phyloP scores from a whole-genome alignment of 106 monocot genomes.

The Xerophyta viscosa region DNA sequence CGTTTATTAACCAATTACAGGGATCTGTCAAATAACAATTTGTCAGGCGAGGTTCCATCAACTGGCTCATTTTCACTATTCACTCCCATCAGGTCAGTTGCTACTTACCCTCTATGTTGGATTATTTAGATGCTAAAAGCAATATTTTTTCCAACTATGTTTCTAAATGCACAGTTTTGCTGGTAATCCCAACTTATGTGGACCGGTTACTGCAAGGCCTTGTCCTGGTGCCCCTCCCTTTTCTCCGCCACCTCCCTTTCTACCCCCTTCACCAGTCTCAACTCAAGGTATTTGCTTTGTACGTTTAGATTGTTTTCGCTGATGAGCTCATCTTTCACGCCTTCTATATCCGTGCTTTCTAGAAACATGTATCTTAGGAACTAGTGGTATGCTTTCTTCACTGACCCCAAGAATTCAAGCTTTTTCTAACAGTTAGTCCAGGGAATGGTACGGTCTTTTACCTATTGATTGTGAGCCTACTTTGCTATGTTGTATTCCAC shows the following conservation, averaged over 20 bases:
- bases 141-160: too few relatives aligned
- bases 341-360: too few relatives aligned
- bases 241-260: constrained; percentile 42
- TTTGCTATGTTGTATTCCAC: too few relatives aligned
- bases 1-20: constrained; percentile 13
- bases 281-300: constrained; percentile 49
- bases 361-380: too few relatives aligned
- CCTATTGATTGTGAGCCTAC: too few relatives aligned
- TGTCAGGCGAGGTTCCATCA: constrained; percentile 80
- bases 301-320: too few relatives aligned
- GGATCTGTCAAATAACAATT: constrained; percentile 87
- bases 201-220: constrained; percentile 23
- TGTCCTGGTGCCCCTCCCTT: constrained; percentile 45
- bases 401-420: too few relatives aligned
- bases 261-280: constrained; percentile 17
- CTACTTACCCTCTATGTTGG: background rate
- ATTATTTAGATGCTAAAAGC: background rate
- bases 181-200: constrained; percentile 38
- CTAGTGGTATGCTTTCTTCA: too few relatives aligned
- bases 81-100: constrained; percentile 70
- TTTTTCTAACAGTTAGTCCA: too few relatives aligned
- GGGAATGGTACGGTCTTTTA: too few relatives aligned
- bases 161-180: constrained; percentile 83
- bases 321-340: too few relatives aligned
- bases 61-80: constrained; percentile 82